These are phyloP conservation scores for Podosphaera xanthii DNA, from an alignment of 2,329 filamentous ascomycete species.

Conservation along the genomic window DNA sequence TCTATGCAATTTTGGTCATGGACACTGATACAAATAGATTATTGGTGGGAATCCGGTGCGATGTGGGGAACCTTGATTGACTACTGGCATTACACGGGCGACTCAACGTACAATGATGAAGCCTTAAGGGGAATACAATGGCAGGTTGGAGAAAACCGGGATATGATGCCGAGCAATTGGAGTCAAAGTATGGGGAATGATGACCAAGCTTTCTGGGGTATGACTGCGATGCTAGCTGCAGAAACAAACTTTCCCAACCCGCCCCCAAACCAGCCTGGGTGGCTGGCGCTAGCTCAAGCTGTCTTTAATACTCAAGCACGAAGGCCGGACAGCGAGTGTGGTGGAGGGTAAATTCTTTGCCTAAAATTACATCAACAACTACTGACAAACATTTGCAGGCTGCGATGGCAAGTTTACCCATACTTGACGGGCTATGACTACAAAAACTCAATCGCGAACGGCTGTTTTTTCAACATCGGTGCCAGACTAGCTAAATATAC, in stretches of 20 bases:
- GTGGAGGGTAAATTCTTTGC: conserved; percentile 30
- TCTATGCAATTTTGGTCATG: conserved; percentile 1
- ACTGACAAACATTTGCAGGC: conserved; percentile 10
- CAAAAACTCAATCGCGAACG: conserved; percentile 47
- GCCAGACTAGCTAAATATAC: conserved; percentile 58
- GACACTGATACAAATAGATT: conserved; percentile 17
- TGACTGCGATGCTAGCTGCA: conserved; percentile 56
- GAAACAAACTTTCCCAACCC: conserved; percentile 57
- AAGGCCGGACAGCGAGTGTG: conserved; percentile 49
- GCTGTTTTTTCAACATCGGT: conserved; percentile 45
- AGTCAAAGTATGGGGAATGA: conserved; percentile 17
- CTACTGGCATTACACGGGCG: conserved; percentile 39
- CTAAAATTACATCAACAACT: not conserved
- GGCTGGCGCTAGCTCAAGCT: conserved; percentile 56
- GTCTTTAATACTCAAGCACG: conserved; percentile 57
- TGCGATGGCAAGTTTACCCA: conserved; percentile 74
- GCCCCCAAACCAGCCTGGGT: conserved; percentile 37
- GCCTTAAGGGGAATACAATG: conserved; percentile 31
- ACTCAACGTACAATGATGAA: conserved; percentile 31
- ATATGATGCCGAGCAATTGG: conserved; percentile 32
- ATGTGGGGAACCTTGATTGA: conserved; percentile 37
- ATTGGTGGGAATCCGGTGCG: conserved; percentile 38
- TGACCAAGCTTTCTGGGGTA: conserved; percentile 48
- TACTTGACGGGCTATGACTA: conserved; percentile 34
- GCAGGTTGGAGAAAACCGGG: conserved; percentile 30